Base-by-base conservation (phyloP, 257 asterid species). In the Przewalskia tangutica region DNA sequence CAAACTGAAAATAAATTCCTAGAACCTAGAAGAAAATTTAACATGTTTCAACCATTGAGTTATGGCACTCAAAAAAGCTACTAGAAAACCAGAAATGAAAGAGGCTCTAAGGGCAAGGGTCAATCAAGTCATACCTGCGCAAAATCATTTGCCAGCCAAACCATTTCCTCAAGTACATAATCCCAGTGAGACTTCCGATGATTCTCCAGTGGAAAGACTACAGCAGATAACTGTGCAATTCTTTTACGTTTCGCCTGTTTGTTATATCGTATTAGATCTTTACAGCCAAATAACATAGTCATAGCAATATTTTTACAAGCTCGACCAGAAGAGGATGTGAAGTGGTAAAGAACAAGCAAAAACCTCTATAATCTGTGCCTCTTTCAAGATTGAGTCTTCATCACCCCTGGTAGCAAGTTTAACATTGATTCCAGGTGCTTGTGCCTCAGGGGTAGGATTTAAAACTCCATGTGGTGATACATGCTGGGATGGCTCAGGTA, bases 81-180 rank as follows among this genome's bases (percentile, higher is more conserved):
- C n/a, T 38, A 40, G 79, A 48, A 82, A 80, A 12, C 59, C 77
- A 81, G 80, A 77, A 46, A 46, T 12, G 59, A 46, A 71, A 71
- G 18, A 46, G 42, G 20, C 42, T 71, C 79, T 36, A 54, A 64
- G n/a, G 6, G 12, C 38, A 83, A n/a, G 60, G 59, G 76, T 32
- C 76, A 56, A 55, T 81, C 59, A 85, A 56, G 65, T 58, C 86
- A 82, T 51, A 96, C 99, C 98, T 96, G 99, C 34, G 97, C 93
- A 91, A 96, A 94, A 92, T 96, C 99, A 90, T 96, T 94, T 63
- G 99, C 98, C 86, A 96, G 63, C 99, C 99, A 96, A 71, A 95
- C 86, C 97, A 96, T 93, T 89, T 96, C 99, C 88, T 96, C 99
- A 79, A 96, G 92, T 79, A 96, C 97, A 89, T 84, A 94, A 87